These are phyloP conservation scores for Hymenoscyphus albidus DNA, from an alignment of 2,329 filamentous ascomycete species.

Conservation along the genomic window DNA sequence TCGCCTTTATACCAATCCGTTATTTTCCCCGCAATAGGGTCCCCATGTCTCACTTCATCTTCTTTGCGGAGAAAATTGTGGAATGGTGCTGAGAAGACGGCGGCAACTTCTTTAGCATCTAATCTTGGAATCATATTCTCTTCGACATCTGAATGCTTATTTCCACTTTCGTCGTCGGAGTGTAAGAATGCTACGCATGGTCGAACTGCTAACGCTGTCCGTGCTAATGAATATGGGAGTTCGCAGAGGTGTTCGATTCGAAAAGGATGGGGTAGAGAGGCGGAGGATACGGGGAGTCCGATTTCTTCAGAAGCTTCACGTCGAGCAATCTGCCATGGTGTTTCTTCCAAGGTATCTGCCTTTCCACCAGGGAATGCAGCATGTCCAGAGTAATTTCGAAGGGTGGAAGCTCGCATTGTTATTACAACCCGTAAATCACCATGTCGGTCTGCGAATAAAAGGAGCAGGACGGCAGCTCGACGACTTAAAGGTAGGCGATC, in stretches of 20 bases:
- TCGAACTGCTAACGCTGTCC: slow-evolving; percentile 68
- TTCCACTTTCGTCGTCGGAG: slow-evolving; percentile 44
- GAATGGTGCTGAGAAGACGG: slow-evolving; percentile 88
- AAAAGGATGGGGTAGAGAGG: slow-evolving; percentile 70
- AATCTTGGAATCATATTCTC: slow-evolving; percentile 73
- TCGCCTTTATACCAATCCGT: slow-evolving; percentile 74
- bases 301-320: slow-evolving; percentile 93
- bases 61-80: slow-evolving; percentile 68
- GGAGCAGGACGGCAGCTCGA: slow-evolving; percentile 80
- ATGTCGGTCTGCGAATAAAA: slow-evolving; percentile 78
- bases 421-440: slow-evolving; percentile 74
- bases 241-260: slow-evolving; percentile 82
- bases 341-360: slow-evolving; percentile 54
- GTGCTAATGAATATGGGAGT: slow-evolving; percentile 71
- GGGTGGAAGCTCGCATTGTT: slow-evolving; percentile 61
- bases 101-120: slow-evolving; percentile 87
- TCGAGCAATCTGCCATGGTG: slow-evolving; percentile 75
- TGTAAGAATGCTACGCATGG: slow-evolving; percentile 78
- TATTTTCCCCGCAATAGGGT: slow-evolving; percentile 30
- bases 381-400: slow-evolving; percentile 70
- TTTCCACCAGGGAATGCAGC: slow-evolving; percentile 82
- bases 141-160: slow-evolving; percentile 50
- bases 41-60: slow-evolving; percentile 49
- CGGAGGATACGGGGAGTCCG: slow-evolving; percentile 71
- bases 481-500: slow-evolving; percentile 58